Base-by-base conservation (phyloP, 345 rosid genomes). In the Euphorbia tirucalli region DNA sequence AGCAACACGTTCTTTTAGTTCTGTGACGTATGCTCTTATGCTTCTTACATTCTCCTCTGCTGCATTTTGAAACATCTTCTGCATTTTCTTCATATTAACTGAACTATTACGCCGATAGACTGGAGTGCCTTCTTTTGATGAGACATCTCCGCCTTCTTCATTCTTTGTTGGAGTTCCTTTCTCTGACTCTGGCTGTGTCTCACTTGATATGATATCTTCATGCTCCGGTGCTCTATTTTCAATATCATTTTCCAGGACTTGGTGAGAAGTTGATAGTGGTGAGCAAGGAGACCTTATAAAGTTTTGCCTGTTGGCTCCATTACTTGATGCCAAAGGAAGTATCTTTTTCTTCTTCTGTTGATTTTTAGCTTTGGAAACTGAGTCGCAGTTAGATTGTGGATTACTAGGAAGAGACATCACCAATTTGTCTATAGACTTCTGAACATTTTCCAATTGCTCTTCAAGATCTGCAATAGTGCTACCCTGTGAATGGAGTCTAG, bases 1-100 rank as follows among this genome's bases (percentile, higher is more conserved):
- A 14, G 97, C 99, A 56, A 94, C 95, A 19, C 97, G 97, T 79
- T 94, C 97, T 81, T 94, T 94, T 77, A 94, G 83, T 79, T 92
- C 97, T 0, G 97, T 94, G 41, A 94, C 97, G 66, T 94, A 94
- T 32, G 95, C 83, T 82, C 93, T 79, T 75, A 94, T 94, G 87
- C 90, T 92, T 84, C 99, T 86, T 66, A 94, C 99, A 68, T 94
- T 94, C 86, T 94, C 99, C 83, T 94, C 97, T n/a, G 99, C 97
- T 44, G 99, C 99, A 84, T 85, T 95, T 77, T 92, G 97, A 78
- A 92, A 95, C 99, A 95, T 90, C 71, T 90, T 90, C 88, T 89
- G 95, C 99, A 95, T 95, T 81, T 90, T 95, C 83, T 87, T 95
- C 97, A 95, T 95, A 77, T 95, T 92, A 41, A 92, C 97, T 55